Conservation (phyloP, 805 yeast genomes). For the Candida sonorensis region DNA sequence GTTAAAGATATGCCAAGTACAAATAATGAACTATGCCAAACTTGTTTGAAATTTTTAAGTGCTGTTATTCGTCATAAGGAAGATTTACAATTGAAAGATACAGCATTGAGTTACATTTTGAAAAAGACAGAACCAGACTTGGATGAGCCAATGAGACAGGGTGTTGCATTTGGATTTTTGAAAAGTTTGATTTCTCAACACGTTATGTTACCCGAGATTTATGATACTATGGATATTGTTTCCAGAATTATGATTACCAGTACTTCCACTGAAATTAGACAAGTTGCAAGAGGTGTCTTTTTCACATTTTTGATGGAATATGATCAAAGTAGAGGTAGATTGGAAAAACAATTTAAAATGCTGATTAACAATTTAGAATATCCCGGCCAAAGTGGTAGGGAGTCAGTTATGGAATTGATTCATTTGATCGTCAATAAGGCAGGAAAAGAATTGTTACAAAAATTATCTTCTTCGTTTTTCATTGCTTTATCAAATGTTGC, state of each 20-base stretch:
- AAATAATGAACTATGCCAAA: slow-evolving; percentile 71
- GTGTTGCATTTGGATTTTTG: slow-evolving; percentile 78
- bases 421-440: slow-evolving; percentile 64
- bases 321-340: slow-evolving; percentile 83
- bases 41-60: slow-evolving; percentile 67
- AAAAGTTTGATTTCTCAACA: slow-evolving; percentile 71
- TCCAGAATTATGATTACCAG: slow-evolving; percentile 84
- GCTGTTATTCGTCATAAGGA: slow-evolving; percentile 63
- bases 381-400: slow-evolving; percentile 80
- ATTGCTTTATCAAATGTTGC: slow-evolving; percentile 73
- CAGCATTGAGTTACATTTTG: slow-evolving; percentile 68
- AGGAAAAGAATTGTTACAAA: slow-evolving; percentile 48
- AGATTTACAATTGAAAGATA: slow-evolving; percentile 57
- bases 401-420: slow-evolving; percentile 84
- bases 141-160: slow-evolving; percentile 84
- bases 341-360: slow-evolving; percentile 77
- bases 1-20: slow-evolving; percentile 75
- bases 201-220: slow-evolving; percentile 77
- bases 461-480: slow-evolving; percentile 69
- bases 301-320: slow-evolving; percentile 86
- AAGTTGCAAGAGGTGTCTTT: slow-evolving; percentile 75
- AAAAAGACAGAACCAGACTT: slow-evolving; percentile 76
- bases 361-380: slow-evolving; percentile 76
- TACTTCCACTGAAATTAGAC: slow-evolving; percentile 76
- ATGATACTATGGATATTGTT: slow-evolving; percentile 78